Evolutionary conservation across 768 basidiomycete genomes (phyloP).

Genomic region (Suillus luteus): DNA sequence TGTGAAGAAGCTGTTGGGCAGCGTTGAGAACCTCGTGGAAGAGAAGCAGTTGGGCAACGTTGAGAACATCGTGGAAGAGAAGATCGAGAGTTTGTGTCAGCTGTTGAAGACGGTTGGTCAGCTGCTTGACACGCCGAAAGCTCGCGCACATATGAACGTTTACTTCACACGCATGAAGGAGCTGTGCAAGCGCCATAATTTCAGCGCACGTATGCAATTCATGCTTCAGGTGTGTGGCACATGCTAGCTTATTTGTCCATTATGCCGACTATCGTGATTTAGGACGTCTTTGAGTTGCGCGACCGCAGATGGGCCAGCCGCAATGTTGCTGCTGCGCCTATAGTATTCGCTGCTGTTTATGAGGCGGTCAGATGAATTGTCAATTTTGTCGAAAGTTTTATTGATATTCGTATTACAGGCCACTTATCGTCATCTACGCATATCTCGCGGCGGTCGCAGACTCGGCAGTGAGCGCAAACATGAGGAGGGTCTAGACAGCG

Average conservation of each 20-base stretch:
- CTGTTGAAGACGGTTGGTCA: constrained; percentile 87
- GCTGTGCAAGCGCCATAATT: constrained; percentile 72
- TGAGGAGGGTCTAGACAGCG: constrained; percentile 77
- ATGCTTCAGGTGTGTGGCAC: constrained; percentile 83
- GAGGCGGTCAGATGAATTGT: constrained; percentile 41
- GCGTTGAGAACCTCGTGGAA: constrained; percentile 94
- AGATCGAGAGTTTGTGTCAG: constrained; percentile 95
- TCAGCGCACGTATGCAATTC: constrained; percentile 88
- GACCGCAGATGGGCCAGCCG: constrained; percentile 80
- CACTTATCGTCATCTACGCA: constrained; percentile 71
- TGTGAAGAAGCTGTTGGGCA: constrained; percentile 91
- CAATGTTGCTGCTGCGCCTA: constrained; percentile 73
- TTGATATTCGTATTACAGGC: constrained; percentile 45
- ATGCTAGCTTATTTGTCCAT: constrained; percentile 6
- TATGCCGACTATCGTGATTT: constrained; percentile 6
- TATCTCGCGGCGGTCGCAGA: constrained; percentile 90
- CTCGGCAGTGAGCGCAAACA: constrained; percentile 76
- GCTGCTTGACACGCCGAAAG: constrained; percentile 80
- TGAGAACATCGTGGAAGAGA: constrained; percentile 95
- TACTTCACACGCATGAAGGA: constrained; percentile 93
- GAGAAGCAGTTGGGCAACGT: constrained; percentile 95
- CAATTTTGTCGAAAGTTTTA: too few relatives aligned
- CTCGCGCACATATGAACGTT: constrained; percentile 84
- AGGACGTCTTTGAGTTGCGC: constrained; percentile 93
- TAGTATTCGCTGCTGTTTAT: constrained; percentile 88